Evolutionary conservation across 345 rosid genomes (phyloP), one percentile per base, ranked within the genome.

Genomic region (Salix arbutifolia): DNA sequence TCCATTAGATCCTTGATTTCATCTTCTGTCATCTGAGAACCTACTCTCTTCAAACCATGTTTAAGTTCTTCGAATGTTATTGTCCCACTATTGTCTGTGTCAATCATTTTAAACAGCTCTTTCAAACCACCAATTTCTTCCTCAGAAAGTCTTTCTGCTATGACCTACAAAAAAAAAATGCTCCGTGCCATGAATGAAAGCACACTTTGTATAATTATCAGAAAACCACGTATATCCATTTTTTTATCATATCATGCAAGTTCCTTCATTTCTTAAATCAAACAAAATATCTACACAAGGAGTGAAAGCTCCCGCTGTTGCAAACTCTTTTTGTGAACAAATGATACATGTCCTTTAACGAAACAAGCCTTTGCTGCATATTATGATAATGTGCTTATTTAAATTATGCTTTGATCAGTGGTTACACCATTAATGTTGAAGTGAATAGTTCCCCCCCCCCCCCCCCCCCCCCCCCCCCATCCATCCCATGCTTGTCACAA

Each of bases 81-180:
- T 48, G 96, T 85, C 71, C 99, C 99, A 85, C 97, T 96, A 73
- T 74, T 85, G 81, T 96, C 99, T 4, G 99, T 91, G 67, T 95
- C 97, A 77, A 95, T 89, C 98, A 93, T 93, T 74, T 91, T 95
- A 80, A 96, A 96, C 81, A 96, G 67, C 86, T 96, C 99, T 81
- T 86, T 96, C 77, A 96, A 81, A 40, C 99, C 99, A 75, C 97
- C 98, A 67, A 93, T 96, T 73, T 96, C 99, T 89, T 96, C 99
- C 79, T 96, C 99, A 0, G 99, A 96, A 72, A 93, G 94, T 77
- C 93, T 91, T 87, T 96, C 99, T 75, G 99, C 99, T 56, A 96
- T 96, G 26, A 96, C 99, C 99, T 95, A 84, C 52, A 81, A 72
- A 60, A 69, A 52, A 33, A 67, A 52, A 69, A 52, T 17, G n/a